Evolutionary conservation across 1,284 basidiomycete species (phyloP), one percentile per base, ranked within the genome.

Genomic region (Papiliotrema laurentii): DNA sequence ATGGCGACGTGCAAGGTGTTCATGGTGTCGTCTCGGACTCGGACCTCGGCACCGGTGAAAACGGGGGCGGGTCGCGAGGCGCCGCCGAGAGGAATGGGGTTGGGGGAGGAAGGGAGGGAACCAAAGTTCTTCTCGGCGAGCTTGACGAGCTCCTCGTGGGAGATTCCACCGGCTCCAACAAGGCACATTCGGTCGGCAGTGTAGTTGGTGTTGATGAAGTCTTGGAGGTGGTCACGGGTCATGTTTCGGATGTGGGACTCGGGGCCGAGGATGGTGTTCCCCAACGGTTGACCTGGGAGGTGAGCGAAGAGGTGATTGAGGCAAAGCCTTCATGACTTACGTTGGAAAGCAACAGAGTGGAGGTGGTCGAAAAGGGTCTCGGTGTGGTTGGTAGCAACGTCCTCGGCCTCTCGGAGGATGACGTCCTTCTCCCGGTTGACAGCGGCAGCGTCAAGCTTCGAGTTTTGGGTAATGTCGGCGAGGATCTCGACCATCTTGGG

Each of bases 281-380:
- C 96, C 48, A 99, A 84, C 42, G 91, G 83, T 78, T 97, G 91
- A 63, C 82, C 89, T 91, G 64, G 11, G 38, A 36, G 14, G 18
- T 37, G 18, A 36, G 44, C 13, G 25, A 27, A 24, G 33, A 9
- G 11, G 9, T 2, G n/a, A n/a, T n/a, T n/a, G n/a, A n/a, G n/a
- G n/a, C n/a, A n/a, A n/a, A n/a, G n/a, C n/a, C n/a, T n/a, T n/a
- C n/a, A n/a, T n/a, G n/a, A 60, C 63, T 56, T 51, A 66, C 64
- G 61, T 55, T 70, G 68, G 83, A 93, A 99, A 54, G 96, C 96
- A 60, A 97, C 84, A 45, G 93, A 80, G 76, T 99, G 94, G 56
- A 99, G 77, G 74, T 98, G 94, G 78, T 98, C 94, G 68, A 98
- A 98, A 19, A 98, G 91, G 64, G 98, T 94, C 76, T 98, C 94